A percentile compares a stretch with the other conserved stretches of the same genome.
Conservation (phyloP, 257 asterid species). For the Solanum ahanhuiri region DNA sequence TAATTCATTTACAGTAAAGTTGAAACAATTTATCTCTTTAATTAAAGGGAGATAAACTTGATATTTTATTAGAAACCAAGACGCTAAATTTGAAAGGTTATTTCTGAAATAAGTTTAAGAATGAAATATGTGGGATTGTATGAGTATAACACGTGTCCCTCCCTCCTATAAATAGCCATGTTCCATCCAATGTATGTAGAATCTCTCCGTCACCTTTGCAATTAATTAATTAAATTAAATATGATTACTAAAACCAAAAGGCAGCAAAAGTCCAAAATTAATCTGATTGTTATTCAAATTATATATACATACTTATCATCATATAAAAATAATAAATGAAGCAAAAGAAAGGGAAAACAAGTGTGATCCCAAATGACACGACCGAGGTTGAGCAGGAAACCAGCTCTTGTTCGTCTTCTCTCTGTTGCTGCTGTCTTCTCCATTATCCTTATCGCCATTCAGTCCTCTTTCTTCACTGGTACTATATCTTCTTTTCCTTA, state of each 20-base stretch:
- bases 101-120: too few species aligned
- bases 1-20: not conserved
- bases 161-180: too few species aligned
- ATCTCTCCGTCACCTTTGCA: too few species aligned
- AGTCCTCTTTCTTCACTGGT: slow-evolving; percentile 51
- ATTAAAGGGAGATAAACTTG: not conserved
- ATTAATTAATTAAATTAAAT: too few species aligned
- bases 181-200: too few species aligned
- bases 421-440: slow-evolving; percentile 65
- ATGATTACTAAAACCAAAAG: too few species aligned
- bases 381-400: slow-evolving; percentile 23
- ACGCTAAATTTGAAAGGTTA: not conserved
- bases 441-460: slow-evolving; percentile 51
- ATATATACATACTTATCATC: too few species aligned
- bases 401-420: slow-evolving; percentile 48
- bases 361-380: not conserved
- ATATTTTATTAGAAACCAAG: not conserved
- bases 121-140: not conserved
- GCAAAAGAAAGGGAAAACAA: not conserved
- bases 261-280: not conserved
- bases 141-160: too few species aligned
- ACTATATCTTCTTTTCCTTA: not conserved
- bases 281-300: too few species aligned
- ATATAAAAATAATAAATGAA: too few species aligned
- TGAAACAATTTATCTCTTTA: not conserved